Conservation (phyloP, 2,329 filamentous ascomycete genomes). For the Zopfia rhizophila region DNA sequence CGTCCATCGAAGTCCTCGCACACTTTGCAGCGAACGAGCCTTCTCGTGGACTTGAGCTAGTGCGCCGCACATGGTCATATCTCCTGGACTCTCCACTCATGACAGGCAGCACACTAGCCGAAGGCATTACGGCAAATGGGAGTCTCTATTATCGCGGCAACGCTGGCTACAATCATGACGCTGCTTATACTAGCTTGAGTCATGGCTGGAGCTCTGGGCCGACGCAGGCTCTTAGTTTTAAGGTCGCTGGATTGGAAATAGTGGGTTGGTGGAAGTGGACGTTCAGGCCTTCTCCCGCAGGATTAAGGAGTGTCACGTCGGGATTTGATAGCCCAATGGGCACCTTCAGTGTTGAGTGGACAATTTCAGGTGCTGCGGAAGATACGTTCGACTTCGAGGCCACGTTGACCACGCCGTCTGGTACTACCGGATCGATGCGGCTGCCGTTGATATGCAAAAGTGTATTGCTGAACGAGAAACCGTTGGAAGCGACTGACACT, state of each 20-base stretch:
- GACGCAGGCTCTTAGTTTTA: conserved; percentile 19
- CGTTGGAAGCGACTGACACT: no score
- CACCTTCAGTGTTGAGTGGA: conserved; percentile 19
- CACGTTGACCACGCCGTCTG: neutral
- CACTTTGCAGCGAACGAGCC: conserved; percentile 38
- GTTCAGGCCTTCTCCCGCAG: conserved; percentile 33
- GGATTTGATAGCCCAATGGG: conserved; percentile 32
- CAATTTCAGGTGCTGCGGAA: neutral
- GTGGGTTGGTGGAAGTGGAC: conserved; percentile 38
- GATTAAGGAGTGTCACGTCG: conserved; percentile 24
- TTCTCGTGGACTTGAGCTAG: conserved; percentile 39
- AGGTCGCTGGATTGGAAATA: conserved; percentile 24
- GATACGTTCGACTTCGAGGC: neutral
- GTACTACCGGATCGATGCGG: neutral
- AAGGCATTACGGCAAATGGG: conserved; percentile 52
- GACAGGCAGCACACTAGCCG: conserved; percentile 51
- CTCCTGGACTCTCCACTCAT: conserved; percentile 41
- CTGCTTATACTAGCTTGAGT: conserved; percentile 45
- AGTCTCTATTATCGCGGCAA: conserved; percentile 46
- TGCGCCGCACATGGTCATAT: conserved; percentile 42
- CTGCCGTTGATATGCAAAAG: neutral
- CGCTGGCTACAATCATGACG: conserved; percentile 45
- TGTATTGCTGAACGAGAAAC: conserved; percentile 1
- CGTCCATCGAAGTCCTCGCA: conserved; percentile 47
- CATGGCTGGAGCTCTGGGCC: conserved; percentile 50